Percentiles rank a stretch among this genome's conserved stretches.
Conservation (phyloP, 2,329 filamentous ascomycete species). For the Thermoascus crustaceus region DNA sequence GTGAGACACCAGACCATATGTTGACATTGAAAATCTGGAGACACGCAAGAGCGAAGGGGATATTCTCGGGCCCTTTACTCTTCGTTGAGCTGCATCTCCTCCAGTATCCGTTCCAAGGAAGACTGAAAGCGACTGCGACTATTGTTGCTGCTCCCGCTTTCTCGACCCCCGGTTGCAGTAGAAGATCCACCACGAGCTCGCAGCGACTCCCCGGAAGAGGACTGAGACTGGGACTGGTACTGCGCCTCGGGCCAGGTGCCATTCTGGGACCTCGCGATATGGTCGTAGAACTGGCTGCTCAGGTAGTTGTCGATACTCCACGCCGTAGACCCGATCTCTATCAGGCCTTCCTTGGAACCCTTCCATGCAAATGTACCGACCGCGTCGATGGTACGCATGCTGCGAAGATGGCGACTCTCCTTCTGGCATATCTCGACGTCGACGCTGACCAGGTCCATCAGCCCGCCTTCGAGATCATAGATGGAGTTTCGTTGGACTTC, state of each 20-base stretch:
- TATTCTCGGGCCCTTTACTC: too few relatives aligned
- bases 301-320: slow-evolving; percentile 15
- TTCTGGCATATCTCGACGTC: slow-evolving; percentile 15
- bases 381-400: slow-evolving; percentile 15
- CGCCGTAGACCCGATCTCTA: slow-evolving; percentile 4
- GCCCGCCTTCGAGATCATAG: slow-evolving; percentile 16
- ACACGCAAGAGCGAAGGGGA: too few relatives aligned
- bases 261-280: slow-evolving; percentile 10
- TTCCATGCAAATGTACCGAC: slow-evolving; percentile 18
- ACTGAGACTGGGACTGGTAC: too few relatives aligned
- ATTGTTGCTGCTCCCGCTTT: neutral
- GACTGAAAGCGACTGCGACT: neutral
- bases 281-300: slow-evolving; percentile 10
- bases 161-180: neutral
- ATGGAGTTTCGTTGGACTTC: slow-evolving; percentile 16
- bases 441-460: slow-evolving; percentile 13
- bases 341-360: slow-evolving; percentile 7
- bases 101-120: too few relatives aligned
- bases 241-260: neutral
- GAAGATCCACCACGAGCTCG: neutral
- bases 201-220: neutral
- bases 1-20: too few relatives aligned
- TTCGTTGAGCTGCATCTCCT: too few relatives aligned
- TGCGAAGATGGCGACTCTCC: slow-evolving; percentile 9
- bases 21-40: too few relatives aligned